Evolutionary conservation across 176 grass and related monocot species (phyloP).

Genomic region (Olyra latifolia): DNA sequence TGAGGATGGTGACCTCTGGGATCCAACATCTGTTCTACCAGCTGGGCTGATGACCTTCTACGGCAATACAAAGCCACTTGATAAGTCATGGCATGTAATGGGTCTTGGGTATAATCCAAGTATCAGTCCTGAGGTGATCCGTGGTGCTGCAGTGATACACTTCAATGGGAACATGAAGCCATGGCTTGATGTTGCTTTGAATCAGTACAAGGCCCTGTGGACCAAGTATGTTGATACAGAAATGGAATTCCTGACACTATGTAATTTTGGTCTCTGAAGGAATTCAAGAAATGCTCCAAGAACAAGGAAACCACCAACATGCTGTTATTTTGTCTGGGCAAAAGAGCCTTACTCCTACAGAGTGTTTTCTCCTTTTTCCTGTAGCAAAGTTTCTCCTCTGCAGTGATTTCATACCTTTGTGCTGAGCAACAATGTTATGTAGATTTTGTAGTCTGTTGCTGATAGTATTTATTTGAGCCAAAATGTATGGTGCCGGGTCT

Average conservation of each 20-base stretch:
- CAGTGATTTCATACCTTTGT: slow-evolving; percentile 16
- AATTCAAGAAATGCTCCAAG: neutral
- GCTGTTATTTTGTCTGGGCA: neutral
- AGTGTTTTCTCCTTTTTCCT: slow-evolving; percentile 7
- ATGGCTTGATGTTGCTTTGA: slow-evolving; percentile 80
- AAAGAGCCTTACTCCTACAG: slow-evolving; percentile 11
- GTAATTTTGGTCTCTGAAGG: slow-evolving; percentile 75
- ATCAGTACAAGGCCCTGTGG: slow-evolving; percentile 82
- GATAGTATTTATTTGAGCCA: slow-evolving; percentile 31
- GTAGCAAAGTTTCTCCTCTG: slow-evolving; percentile 8
- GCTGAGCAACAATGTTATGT: slow-evolving; percentile 34
- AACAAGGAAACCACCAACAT: slow-evolving; percentile 21
- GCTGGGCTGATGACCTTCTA: slow-evolving; percentile 68
- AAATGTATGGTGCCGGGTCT: slow-evolving; percentile 31
- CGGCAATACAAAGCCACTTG: slow-evolving; percentile 56
- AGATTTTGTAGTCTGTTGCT: slow-evolving; percentile 41
- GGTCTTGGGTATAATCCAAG: slow-evolving; percentile 69
- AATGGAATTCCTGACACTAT: slow-evolving; percentile 81
- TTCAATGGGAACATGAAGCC: slow-evolving; percentile 87
- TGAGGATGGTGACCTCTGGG: slow-evolving; percentile 62
- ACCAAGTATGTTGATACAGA: slow-evolving; percentile 84
- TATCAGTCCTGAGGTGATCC: slow-evolving; percentile 46
- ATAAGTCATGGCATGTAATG: slow-evolving; percentile 72
- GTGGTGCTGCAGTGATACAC: slow-evolving; percentile 47
- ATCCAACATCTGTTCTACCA: slow-evolving; percentile 49